phyloP scores from a whole-genome alignment of 2,329 filamentous ascomycete genomes.

The Ophiostoma montium region DNA sequence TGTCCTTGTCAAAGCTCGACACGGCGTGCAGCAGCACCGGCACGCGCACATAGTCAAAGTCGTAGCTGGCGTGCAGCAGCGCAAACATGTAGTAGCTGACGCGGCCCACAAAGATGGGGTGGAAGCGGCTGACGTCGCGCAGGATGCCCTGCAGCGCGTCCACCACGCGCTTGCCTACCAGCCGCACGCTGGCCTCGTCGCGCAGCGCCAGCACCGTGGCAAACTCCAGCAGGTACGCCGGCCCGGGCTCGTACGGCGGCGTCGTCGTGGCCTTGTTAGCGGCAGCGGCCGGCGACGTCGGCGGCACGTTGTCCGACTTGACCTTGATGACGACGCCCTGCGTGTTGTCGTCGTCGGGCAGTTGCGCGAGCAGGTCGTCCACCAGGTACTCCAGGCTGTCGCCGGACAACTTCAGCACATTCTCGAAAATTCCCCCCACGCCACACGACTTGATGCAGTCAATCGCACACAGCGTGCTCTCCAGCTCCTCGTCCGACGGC shows the following conservation, averaged over 20 bases:
- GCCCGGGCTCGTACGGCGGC: constrained; percentile 66
- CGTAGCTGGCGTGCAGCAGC: constrained; percentile 71
- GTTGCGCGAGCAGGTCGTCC: constrained; percentile 58
- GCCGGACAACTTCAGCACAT: constrained; percentile 51
- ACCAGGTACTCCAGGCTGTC: constrained; percentile 36
- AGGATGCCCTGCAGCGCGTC: constrained; percentile 70
- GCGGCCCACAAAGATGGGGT: constrained; percentile 58
- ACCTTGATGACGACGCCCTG: constrained; percentile 73
- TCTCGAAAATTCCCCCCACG: constrained; percentile 67
- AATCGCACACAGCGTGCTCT: constrained; percentile 86
- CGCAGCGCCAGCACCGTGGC: constrained; percentile 69
- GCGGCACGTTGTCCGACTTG: constrained; percentile 65
- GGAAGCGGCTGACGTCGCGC: constrained; percentile 63
- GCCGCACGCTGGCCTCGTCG: constrained; percentile 56
- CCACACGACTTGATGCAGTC: constrained; percentile 88
- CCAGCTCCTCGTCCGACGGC: constrained; percentile 90
- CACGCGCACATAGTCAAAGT: constrained; percentile 80
- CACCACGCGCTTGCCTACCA: constrained; percentile 65
- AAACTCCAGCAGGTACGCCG: constrained; percentile 85
- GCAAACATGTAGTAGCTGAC: constrained; percentile 77
- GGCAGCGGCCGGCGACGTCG: constrained; percentile 28
- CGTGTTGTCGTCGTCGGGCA: constrained; percentile 73
- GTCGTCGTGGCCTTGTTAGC: not conserved
- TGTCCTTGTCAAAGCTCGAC: constrained; percentile 68
- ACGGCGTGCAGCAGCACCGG: constrained; percentile 86